Conservation (phyloP, 1,284 basidiomycete genomes). For the Lentinus polychrous region DNA sequence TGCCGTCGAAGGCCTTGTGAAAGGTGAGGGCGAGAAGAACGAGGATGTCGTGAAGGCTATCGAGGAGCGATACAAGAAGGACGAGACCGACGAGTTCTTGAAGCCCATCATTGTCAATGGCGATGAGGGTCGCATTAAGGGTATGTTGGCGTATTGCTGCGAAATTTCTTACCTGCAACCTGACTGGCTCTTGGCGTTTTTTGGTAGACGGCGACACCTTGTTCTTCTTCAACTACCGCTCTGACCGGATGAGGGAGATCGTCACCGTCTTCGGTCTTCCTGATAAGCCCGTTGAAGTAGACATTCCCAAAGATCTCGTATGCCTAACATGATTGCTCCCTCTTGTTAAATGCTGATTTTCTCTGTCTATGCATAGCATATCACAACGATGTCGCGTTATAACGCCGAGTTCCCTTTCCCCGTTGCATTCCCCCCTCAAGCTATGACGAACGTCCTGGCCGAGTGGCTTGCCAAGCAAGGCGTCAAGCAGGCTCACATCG, state of each 20-base stretch:
- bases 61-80: slow-evolving; percentile 69
- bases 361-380: slow-evolving; percentile 43
- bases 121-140: slow-evolving; percentile 73
- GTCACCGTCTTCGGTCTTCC: slow-evolving; percentile 71
- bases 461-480: slow-evolving; percentile 80
- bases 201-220: slow-evolving; percentile 61
- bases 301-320: slow-evolving; percentile 79
- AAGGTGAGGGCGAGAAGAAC: slow-evolving; percentile 46
- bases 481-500: slow-evolving; percentile 80
- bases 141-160: slow-evolving; percentile 30
- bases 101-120: slow-evolving; percentile 87
- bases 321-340: neutral
- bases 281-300: slow-evolving; percentile 77
- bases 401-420: slow-evolving; percentile 84
- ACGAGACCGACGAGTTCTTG: slow-evolving; percentile 88
- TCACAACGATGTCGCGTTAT: slow-evolving; percentile 92
- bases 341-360: too few species aligned
- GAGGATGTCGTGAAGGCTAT: slow-evolving; percentile 63
- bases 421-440: slow-evolving; percentile 83
- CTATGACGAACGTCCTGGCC: slow-evolving; percentile 87
- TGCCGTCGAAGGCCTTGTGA: neutral
- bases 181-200: too few species aligned
- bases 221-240: slow-evolving; percentile 94
- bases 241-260: slow-evolving; percentile 90
- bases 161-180: too few species aligned